Evolutionary conservation across 306 rosid species (phyloP).

Genomic region (Fragaria ananassa): DNA sequence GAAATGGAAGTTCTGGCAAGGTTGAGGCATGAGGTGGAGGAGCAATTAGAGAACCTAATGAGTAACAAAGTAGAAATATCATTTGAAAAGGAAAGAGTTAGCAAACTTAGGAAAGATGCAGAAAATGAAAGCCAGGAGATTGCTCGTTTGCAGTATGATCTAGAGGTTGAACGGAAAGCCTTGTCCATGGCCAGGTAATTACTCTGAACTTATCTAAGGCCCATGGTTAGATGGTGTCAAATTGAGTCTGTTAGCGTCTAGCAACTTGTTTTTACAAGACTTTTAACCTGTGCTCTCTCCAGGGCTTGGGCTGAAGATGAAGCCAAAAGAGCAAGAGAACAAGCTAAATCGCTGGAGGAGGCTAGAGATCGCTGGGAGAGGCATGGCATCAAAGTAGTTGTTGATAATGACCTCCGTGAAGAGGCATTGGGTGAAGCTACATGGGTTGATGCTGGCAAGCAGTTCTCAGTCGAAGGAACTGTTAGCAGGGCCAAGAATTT

Average conservation of each 20-base stretch:
- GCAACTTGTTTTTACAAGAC: not conserved
- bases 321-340: slow-evolving; percentile 90
- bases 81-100: slow-evolving; percentile 73
- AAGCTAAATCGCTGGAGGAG: slow-evolving; percentile 84
- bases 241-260: not conserved
- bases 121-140: slow-evolving; percentile 82
- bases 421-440: slow-evolving; percentile 67
- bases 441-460: slow-evolving; percentile 76
- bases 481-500: slow-evolving; percentile 64
- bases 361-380: slow-evolving; percentile 96
- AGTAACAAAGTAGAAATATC: slow-evolving; percentile 74
- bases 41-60: slow-evolving; percentile 73
- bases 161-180: slow-evolving; percentile 95
- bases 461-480: slow-evolving; percentile 60
- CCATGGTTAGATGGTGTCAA: not conserved
- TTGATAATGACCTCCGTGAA: slow-evolving; percentile 81
- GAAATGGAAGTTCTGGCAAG: slow-evolving; percentile 82
- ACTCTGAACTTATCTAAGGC: not conserved
- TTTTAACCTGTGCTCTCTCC: slow-evolving; percentile 15
- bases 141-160: slow-evolving; percentile 79
- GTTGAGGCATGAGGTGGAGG: slow-evolving; percentile 81
- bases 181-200: slow-evolving; percentile 97
- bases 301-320: slow-evolving; percentile 99
- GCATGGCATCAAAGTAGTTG: slow-evolving; percentile 89
- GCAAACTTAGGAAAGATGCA: slow-evolving; percentile 74